These are phyloP conservation scores for Didymella sp. DNA, from an alignment of 2,329 filamentous ascomycete genomes.

Conservation along the genomic window DNA sequence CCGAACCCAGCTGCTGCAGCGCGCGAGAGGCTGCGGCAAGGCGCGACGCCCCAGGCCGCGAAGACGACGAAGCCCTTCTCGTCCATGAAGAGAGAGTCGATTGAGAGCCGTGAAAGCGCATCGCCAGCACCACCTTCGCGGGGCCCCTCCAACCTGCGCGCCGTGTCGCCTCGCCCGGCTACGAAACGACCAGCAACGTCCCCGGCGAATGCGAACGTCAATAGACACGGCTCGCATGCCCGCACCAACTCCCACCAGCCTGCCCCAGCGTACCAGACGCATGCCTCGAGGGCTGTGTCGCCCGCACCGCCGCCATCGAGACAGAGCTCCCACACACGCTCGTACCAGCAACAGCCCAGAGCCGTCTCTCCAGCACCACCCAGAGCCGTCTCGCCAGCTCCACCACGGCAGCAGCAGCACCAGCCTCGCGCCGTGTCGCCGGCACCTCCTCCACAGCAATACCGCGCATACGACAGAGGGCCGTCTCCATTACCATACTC, in stretches of 20 bases:
- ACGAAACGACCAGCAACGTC: slow-evolving; percentile 46
- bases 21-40: slow-evolving; percentile 44
- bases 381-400: slow-evolving; percentile 31
- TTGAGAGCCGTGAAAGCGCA: slow-evolving; percentile 42
- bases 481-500: slow-evolving; percentile 17
- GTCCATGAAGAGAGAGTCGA: slow-evolving; percentile 58
- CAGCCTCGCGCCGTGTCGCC: slow-evolving; percentile 30
- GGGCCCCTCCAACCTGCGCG: slow-evolving; percentile 41
- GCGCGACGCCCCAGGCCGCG: slow-evolving; percentile 42
- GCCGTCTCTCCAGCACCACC: slow-evolving; percentile 38
- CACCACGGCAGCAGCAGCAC: slow-evolving; percentile 14
- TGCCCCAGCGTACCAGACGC: slow-evolving; percentile 26
- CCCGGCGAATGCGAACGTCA: slow-evolving; percentile 48
- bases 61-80: slow-evolving; percentile 57
- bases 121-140: slow-evolving; percentile 34
- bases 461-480: slow-evolving; percentile 34
- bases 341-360: slow-evolving; percentile 31
- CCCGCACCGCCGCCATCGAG: slow-evolving; percentile 37
- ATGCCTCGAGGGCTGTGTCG: slow-evolving; percentile 31
- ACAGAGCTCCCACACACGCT: slow-evolving; percentile 1
- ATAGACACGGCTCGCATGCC: slow-evolving; percentile 32
- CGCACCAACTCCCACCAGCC: slow-evolving; percentile 40
- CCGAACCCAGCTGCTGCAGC: slow-evolving; percentile 53
- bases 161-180: slow-evolving; percentile 51
- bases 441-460: slow-evolving; percentile 34